A percentile compares a stretch with the other conserved stretches of the same genome.
Conservation (phyloP, 2,329 filamentous ascomycete species). For the Fusarium hostae region DNA sequence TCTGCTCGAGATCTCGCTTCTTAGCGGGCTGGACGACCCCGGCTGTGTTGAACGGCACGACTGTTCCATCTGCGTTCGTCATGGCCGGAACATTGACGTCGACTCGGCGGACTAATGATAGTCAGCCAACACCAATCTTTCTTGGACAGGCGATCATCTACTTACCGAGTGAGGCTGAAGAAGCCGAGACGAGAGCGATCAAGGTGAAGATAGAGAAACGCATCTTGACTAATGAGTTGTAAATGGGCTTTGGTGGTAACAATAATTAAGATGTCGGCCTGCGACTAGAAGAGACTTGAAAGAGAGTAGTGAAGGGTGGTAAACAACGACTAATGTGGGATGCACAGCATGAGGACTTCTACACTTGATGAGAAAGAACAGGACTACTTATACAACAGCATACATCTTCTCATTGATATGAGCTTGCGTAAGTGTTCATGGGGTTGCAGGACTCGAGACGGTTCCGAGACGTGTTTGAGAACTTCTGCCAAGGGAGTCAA, state of each 20-base stretch:
- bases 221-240: conserved; percentile 57
- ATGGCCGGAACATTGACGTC: conserved; percentile 57
- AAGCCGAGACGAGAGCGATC: conserved; percentile 59
- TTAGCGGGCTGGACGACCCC: conserved; percentile 56
- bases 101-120: conserved; percentile 31
- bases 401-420: background rate
- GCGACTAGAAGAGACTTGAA: conserved; percentile 55
- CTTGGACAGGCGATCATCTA: background rate
- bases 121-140: conserved; percentile 9
- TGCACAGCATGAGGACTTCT: conserved; percentile 7
- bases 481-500: background rate
- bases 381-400: conserved; percentile 25
- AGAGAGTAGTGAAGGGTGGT: conserved; percentile 2
- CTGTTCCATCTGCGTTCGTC: conserved; percentile 57
- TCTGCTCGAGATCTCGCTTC: conserved; percentile 25
- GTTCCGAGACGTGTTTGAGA: conserved; percentile 27
- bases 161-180: conserved; percentile 54
- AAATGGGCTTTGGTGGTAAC: conserved; percentile 25
- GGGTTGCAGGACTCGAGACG: conserved; percentile 18
- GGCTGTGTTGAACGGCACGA: conserved; percentile 57
- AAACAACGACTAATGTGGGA: conserved; percentile 8
- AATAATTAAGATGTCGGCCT: conserved; percentile 58
- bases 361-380: background rate
- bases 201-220: conserved; percentile 62
- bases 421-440: background rate